phyloP scores from a whole-genome alignment of 1,284 basidiomycete genomes.

The Cutaneotrichosporon dermatis region DNA sequence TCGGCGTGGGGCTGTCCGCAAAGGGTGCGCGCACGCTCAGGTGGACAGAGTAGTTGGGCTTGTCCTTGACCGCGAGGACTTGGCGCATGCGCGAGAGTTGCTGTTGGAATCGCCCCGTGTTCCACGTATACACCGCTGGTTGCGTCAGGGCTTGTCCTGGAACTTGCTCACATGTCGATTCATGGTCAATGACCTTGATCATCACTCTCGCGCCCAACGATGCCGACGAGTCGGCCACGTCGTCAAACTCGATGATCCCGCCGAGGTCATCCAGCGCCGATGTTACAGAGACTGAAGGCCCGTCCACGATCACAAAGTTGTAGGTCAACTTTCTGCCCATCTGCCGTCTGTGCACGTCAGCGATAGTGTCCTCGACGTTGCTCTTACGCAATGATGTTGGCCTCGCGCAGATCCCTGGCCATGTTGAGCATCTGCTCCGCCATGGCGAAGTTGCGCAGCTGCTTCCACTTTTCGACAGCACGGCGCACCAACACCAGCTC shows the following conservation, averaged over 20 bases:
- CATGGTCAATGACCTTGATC: slow-evolving; percentile 84
- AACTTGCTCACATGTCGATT: slow-evolving; percentile 55
- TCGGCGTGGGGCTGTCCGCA: slow-evolving; percentile 75
- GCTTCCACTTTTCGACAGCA: slow-evolving; percentile 78
- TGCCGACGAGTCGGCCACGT: slow-evolving; percentile 73
- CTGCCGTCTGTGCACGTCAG: slow-evolving; percentile 60
- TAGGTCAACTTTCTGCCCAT: slow-evolving; percentile 79
- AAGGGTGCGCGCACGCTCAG: slow-evolving; percentile 91
- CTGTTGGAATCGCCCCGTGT: slow-evolving; percentile 76
- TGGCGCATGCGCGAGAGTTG: slow-evolving; percentile 92
- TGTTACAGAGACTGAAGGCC: slow-evolving; percentile 54
- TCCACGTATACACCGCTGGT: slow-evolving; percentile 80
- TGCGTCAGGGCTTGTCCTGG: slow-evolving; percentile 21
- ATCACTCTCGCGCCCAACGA: slow-evolving; percentile 76
- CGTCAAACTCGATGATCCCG: slow-evolving; percentile 85
- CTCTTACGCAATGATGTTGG: slow-evolving; percentile 81
- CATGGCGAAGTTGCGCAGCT: slow-evolving; percentile 80
- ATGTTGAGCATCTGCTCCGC: slow-evolving; percentile 80
- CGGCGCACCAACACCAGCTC: slow-evolving; percentile 74
- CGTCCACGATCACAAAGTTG: slow-evolving; percentile 85
- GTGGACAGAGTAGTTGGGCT: slow-evolving; percentile 86
- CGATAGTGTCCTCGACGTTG: slow-evolving; percentile 18
- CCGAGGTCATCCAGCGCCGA: slow-evolving; percentile 83
- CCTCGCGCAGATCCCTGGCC: slow-evolving; percentile 86
- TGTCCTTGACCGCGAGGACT: slow-evolving; percentile 83